phyloP scores from a whole-genome alignment of 78 protist genomes.

The Acrasis kona region DNA sequence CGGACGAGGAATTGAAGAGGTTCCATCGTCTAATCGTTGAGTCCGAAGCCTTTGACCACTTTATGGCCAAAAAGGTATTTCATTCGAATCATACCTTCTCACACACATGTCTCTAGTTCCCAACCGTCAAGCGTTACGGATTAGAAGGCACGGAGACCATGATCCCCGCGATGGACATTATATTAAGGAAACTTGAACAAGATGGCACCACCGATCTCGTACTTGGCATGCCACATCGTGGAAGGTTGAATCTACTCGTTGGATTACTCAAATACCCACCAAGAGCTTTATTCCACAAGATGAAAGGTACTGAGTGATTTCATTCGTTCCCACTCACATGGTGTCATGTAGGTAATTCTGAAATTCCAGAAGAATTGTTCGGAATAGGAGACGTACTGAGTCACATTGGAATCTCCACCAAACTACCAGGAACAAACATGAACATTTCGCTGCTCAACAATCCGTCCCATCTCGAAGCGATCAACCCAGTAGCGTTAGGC shows the following conservation, averaged over 20 bases:
- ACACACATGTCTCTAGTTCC: too few relatives aligned
- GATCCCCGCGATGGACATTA: conserved; percentile 39
- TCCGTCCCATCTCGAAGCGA: conserved; percentile 97
- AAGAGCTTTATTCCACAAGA: conserved; percentile 75
- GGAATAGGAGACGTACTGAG: conserved; percentile 86
- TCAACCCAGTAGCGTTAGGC: conserved; percentile 90
- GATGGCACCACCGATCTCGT: conserved; percentile 20
- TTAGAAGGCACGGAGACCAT: conserved; percentile 66
- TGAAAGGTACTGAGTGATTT: too few relatives aligned
- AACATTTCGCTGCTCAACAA: conserved; percentile 81
- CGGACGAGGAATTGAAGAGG: not conserved
- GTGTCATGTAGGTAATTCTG: too few relatives aligned
- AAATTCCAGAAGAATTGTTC: conserved; percentile 11
- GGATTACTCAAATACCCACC: conserved; percentile 80
- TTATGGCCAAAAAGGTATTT: conserved; percentile 56
- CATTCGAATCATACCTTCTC: too few relatives aligned
- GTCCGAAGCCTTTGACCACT: conserved; percentile 60
- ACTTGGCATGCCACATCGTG: conserved; percentile 97
- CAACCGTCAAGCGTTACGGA: conserved; percentile 55
- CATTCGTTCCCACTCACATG: too few relatives aligned
- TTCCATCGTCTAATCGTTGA: not conserved
- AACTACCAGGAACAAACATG: not conserved
- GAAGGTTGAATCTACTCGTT: conserved; percentile 79
- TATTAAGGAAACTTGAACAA: conserved; percentile 20
- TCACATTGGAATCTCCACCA: conserved; percentile 62